Conservation (phyloP, 805 yeast species). For the Cyberlindnera japonica region DNA sequence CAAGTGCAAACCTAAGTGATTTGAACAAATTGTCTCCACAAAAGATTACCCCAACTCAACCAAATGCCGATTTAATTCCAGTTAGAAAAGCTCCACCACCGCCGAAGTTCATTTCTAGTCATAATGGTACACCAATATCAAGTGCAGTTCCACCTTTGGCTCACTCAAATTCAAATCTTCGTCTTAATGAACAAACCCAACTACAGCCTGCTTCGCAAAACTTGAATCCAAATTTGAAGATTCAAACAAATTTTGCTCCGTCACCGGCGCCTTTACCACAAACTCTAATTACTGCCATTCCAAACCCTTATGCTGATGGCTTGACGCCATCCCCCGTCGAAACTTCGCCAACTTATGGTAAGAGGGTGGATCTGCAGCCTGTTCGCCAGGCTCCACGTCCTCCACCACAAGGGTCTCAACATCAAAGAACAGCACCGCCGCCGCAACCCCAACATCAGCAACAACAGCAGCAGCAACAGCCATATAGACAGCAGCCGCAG, state of each 20-base stretch:
- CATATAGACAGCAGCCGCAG: too few species aligned
- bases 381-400: slow-evolving; percentile 30
- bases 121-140: not conserved
- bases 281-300: slow-evolving; percentile 9
- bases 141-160: slow-evolving; percentile 1
- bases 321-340: slow-evolving; percentile 12
- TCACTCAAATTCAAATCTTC: slow-evolving; percentile 12
- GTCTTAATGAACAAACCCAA: slow-evolving; percentile 11
- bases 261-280: not conserved
- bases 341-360: slow-evolving; percentile 11
- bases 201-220: slow-evolving; percentile 45
- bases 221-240: slow-evolving; percentile 34
- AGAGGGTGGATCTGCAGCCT: slow-evolving; percentile 22
- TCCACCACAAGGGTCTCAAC: slow-evolving; percentile 20
- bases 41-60: slow-evolving; percentile 4
- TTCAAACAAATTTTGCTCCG: slow-evolving; percentile 24
- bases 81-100: slow-evolving; percentile 57
- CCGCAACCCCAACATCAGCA: slow-evolving; percentile 11
- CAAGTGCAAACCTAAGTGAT: slow-evolving; percentile 4
- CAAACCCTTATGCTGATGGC: slow-evolving; percentile 23
- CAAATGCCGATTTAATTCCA: slow-evolving; percentile 38
- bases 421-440: slow-evolving; percentile 13
- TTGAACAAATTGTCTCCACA: slow-evolving; percentile 2
- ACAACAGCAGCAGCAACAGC: too few species aligned
- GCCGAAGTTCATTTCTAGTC: slow-evolving; percentile 32